Conservation (phyloP, 306 rosid species). For the Luffa aegyptiaca region DNA sequence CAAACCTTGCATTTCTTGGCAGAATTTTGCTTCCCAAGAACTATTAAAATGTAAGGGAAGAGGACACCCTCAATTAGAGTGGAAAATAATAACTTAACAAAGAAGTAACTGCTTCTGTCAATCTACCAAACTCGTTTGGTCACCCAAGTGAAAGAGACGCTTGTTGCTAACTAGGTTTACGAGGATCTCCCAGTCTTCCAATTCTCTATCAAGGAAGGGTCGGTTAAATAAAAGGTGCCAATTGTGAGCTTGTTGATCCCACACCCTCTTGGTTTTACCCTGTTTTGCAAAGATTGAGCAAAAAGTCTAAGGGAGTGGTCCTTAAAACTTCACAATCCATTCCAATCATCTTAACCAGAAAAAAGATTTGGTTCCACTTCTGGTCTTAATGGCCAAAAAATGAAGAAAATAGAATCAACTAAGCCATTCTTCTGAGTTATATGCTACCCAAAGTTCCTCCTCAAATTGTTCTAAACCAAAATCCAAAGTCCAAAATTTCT, state of each 20-base stretch:
- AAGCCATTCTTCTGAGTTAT: neutral
- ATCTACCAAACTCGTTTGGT: neutral
- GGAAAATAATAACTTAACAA: neutral
- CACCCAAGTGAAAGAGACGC: neutral
- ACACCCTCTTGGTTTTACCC: neutral
- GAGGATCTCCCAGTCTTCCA: neutral
- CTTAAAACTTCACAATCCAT: no score
- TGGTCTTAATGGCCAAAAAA: no score
- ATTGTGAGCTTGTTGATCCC: neutral
- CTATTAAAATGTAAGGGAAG: neutral
- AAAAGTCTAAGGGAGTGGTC: no score
- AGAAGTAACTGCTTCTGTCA: neutral
- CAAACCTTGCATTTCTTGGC: neutral
- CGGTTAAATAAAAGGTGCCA: neutral
- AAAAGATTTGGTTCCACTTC: no score
- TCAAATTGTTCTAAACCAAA: neutral
- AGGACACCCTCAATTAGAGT: neutral
- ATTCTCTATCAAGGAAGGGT: neutral
- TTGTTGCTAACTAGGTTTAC: neutral
- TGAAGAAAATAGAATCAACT: no score
- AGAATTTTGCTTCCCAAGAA: no score
- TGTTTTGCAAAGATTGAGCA: neutral
- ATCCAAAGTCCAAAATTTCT: neutral
- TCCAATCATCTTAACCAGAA: no score
- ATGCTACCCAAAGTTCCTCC: neutral